Conservation (phyloP, 2,329 filamentous ascomycete genomes). For the Calycina herbarum region DNA sequence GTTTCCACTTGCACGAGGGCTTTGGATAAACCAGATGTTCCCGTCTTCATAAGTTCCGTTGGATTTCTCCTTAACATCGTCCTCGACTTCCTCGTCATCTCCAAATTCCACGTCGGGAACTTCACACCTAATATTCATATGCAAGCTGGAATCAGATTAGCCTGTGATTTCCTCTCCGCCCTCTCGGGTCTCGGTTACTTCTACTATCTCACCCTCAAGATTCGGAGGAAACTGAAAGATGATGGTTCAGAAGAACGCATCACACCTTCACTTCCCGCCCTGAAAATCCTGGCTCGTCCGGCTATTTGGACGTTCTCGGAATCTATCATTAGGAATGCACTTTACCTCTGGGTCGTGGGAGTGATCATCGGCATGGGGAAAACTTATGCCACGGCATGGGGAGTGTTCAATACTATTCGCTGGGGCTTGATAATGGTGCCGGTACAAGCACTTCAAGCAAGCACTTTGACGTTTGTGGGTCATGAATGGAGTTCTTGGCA, state of each 20-base stretch:
- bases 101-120: slow-evolving; percentile 59
- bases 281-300: slow-evolving; percentile 55
- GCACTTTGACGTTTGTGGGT: slow-evolving; percentile 63
- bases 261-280: slow-evolving; percentile 43
- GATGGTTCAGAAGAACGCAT: slow-evolving; percentile 23
- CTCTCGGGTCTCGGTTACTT: slow-evolving; percentile 61
- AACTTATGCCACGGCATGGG: slow-evolving; percentile 71
- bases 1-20: slow-evolving; percentile 62
- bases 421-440: slow-evolving; percentile 77
- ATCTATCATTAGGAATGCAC: slow-evolving; percentile 64
- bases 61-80: slow-evolving; percentile 68
- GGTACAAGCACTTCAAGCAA: slow-evolving; percentile 65
- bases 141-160: slow-evolving; percentile 63
- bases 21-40: slow-evolving; percentile 68
- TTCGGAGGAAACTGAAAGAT: slow-evolving; percentile 12
- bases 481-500: slow-evolving; percentile 63
- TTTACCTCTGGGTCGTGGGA: slow-evolving; percentile 70
- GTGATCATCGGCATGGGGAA: slow-evolving; percentile 63
- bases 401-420: slow-evolving; percentile 71
- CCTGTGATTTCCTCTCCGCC: slow-evolving; percentile 58
- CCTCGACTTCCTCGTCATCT: slow-evolving; percentile 66
- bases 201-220: slow-evolving; percentile 37
- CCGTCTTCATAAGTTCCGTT: slow-evolving; percentile 61
- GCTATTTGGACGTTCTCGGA: slow-evolving; percentile 61
- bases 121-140: slow-evolving; percentile 59